Conservation (phyloP, 2,329 filamentous ascomycete species). For the Aphanocladium album region DNA sequence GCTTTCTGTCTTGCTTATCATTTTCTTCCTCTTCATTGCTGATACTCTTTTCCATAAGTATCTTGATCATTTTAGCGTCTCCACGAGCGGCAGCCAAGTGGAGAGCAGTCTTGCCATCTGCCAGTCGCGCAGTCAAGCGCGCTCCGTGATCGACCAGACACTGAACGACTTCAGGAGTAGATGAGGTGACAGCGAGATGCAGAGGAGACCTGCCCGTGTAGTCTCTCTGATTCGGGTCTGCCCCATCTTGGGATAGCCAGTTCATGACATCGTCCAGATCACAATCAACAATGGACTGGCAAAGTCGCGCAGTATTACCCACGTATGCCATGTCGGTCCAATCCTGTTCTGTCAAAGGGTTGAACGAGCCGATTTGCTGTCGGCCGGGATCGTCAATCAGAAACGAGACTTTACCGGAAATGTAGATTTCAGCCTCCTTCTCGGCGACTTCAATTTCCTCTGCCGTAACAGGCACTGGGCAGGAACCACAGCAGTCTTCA, state of each 20-base stretch:
- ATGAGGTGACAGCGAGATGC: constrained; percentile 67
- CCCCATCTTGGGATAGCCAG: constrained; percentile 63
- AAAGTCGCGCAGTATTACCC: constrained; percentile 70
- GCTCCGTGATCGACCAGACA: constrained; percentile 67
- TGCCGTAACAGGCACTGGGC: constrained; percentile 61
- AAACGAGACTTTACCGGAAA: constrained; percentile 69
- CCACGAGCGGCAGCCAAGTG: constrained; percentile 74
- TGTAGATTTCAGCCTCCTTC: constrained; percentile 69
- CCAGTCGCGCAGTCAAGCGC: constrained; percentile 66
- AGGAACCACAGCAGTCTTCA: constrained; percentile 75
- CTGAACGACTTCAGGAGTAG: constrained; percentile 65
- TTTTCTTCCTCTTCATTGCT: constrained; percentile 66
- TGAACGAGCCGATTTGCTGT: constrained; percentile 66
- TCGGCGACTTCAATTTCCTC: constrained; percentile 68
- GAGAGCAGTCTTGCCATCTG: constrained; percentile 76
- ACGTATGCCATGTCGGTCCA: constrained; percentile 93
- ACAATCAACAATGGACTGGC: constrained; percentile 73
- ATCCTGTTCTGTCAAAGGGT: constrained; percentile 74
- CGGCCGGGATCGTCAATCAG: constrained; percentile 77
- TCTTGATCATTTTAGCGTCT: constrained; percentile 61
- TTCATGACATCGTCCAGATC: constrained; percentile 65
- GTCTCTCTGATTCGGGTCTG: constrained; percentile 69
- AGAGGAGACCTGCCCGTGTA: constrained; percentile 75
- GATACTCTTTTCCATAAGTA: constrained; percentile 68
- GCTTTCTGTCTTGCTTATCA: constrained; percentile 48